These are phyloP conservation scores for Cryomyces antarcticus DNA, from an alignment of 495 filamentous ascomycete species.

Conservation along the genomic window DNA sequence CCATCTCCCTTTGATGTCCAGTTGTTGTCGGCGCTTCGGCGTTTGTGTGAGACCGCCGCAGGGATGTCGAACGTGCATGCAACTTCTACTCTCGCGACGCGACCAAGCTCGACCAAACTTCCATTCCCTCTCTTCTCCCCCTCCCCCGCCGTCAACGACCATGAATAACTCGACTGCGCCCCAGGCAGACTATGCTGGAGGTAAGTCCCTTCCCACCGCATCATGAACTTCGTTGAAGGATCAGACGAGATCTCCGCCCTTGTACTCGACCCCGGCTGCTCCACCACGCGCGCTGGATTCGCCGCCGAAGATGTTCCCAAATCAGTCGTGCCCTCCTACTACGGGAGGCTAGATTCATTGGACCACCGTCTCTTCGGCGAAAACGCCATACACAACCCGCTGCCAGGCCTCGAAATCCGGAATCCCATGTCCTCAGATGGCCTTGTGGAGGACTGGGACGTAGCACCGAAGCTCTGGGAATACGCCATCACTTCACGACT, in stretches of 20 bases:
- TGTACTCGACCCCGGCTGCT: slow-evolving; percentile 87
- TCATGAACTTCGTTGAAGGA: background rate
- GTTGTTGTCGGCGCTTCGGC: no score
- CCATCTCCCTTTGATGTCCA: no score
- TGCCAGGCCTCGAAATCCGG: slow-evolving; percentile 53
- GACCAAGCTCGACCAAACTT: no score
- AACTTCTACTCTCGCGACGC: no score
- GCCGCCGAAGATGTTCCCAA: slow-evolving; percentile 96
- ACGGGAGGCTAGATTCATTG: slow-evolving; percentile 40
- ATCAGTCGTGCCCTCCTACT: slow-evolving; percentile 73
- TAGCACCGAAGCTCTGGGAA: slow-evolving; percentile 76
- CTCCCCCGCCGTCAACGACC: background rate
- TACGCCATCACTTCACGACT: slow-evolving; percentile 61
- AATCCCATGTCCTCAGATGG: slow-evolving; percentile 85
- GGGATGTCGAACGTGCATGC: no score
- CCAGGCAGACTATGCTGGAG: background rate
- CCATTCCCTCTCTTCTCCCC: background rate
- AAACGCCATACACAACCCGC: slow-evolving; percentile 59
- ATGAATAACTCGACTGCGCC: background rate
- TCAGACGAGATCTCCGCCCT: slow-evolving; percentile 91
- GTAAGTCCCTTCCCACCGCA: background rate
- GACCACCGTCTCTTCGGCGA: slow-evolving; percentile 66
- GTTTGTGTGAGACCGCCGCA: no score
- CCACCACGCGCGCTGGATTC: slow-evolving; percentile 78
- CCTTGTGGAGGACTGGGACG: slow-evolving; percentile 90